A percentile compares a stretch with the other conserved stretches of the same genome.
Evolutionary conservation across 768 basidiomycete species (phyloP).

Genomic region (Kwoniella europaea): DNA sequence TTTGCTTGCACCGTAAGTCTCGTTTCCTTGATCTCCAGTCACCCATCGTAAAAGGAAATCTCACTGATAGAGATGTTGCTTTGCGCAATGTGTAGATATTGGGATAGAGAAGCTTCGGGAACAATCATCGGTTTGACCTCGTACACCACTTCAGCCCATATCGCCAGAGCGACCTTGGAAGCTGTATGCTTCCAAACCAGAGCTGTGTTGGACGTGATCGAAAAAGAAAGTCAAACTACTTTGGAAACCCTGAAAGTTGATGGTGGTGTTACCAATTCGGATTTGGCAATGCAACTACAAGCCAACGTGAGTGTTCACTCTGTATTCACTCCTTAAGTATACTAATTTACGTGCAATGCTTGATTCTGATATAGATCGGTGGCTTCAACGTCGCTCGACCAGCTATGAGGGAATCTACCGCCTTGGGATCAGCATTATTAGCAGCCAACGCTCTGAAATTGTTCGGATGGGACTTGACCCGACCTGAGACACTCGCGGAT

Average conservation of each 20-base stretch:
- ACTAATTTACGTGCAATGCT: neutral
- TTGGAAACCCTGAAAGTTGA: constrained; percentile 90
- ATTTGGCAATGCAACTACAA: constrained; percentile 63
- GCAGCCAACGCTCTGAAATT: constrained; percentile 85
- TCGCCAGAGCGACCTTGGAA: constrained; percentile 92
- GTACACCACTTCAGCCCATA: constrained; percentile 72
- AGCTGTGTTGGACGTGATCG: constrained; percentile 94
- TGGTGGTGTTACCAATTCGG: constrained; percentile 62
- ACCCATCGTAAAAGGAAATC: no score
- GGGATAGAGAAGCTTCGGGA: constrained; percentile 85
- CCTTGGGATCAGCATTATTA: constrained; percentile 89
- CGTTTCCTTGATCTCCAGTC: neutral
- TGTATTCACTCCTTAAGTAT: no score
- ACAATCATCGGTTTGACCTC: constrained; percentile 55
- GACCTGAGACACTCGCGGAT: constrained; percentile 78
- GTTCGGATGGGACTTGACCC: constrained; percentile 87
- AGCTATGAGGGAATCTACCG: constrained; percentile 97
- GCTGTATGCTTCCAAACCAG: constrained; percentile 95
- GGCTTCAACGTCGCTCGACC: constrained; percentile 91
- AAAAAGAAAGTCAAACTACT: constrained; percentile 76
- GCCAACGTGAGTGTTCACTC: constrained; percentile 47
- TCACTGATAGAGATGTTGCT: neutral
- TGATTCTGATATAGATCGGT: constrained; percentile 71
- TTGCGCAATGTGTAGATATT: constrained; percentile 57
- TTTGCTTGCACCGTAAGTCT: constrained; percentile 81